These are phyloP conservation scores for Kodamaea restingae DNA, from an alignment of 805 yeast genomes.

Conservation along the genomic window DNA sequence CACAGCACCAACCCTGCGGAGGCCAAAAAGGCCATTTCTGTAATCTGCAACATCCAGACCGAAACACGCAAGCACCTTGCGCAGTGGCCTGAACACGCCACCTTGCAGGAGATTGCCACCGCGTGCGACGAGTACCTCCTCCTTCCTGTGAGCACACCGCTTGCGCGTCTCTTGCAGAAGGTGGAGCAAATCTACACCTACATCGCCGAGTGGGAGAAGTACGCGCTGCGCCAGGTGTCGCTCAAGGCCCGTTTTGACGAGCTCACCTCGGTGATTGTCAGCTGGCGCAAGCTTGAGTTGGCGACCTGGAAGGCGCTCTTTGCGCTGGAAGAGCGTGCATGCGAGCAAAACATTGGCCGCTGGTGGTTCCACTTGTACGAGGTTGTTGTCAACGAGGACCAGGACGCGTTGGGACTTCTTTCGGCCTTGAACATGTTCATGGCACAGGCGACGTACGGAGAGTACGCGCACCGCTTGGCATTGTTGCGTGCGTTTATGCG, in stretches of 20 bases:
- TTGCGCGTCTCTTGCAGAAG: conserved; percentile 74
- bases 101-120: conserved; percentile 62
- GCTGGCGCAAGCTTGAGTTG: conserved; percentile 89
- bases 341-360: conserved; percentile 53
- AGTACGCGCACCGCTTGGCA: conserved; percentile 54
- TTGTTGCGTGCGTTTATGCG: conserved; percentile 61
- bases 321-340: conserved; percentile 51
- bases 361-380: conserved; percentile 96
- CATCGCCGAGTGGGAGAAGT: conserved; percentile 90
- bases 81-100: conserved; percentile 96
- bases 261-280: conserved; percentile 65
- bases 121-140: conserved; percentile 62
- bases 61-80: conserved; percentile 43
- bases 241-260: conserved; percentile 51
- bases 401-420: conserved; percentile 26
- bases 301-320: conserved; percentile 81
- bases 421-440: conserved; percentile 70
- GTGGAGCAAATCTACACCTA: conserved; percentile 81
- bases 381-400: conserved; percentile 54
- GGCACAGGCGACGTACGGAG: conserved; percentile 75
- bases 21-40: conserved; percentile 51
- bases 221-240: conserved; percentile 76
- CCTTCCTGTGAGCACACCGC: conserved; percentile 63
- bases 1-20: conserved; percentile 58
- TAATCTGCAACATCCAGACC: conserved; percentile 31